Conservation (phyloP, 2,329 filamentous ascomycete genomes). For the Fusarium virguliforme region DNA sequence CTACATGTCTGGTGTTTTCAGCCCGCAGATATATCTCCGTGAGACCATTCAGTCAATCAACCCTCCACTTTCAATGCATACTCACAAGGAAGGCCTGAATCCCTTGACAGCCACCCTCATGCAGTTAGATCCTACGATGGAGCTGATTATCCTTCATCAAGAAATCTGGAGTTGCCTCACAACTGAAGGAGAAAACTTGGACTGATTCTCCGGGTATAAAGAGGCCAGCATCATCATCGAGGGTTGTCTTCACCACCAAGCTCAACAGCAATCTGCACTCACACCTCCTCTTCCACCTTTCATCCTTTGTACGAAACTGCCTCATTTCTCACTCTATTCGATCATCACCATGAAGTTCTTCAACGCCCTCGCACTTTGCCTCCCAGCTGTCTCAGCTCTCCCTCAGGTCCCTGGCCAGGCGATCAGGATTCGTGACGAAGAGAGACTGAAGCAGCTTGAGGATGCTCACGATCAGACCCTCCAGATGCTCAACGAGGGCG, state of each 20-base stretch:
- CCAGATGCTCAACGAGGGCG: neutral
- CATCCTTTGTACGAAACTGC: neutral
- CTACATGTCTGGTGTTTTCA: neutral
- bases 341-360: conserved; percentile 14
- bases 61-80: conserved; percentile 6
- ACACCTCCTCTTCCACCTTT: neutral
- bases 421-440: conserved; percentile 14
- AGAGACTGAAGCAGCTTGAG: conserved; percentile 5
- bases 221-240: neutral
- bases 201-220: neutral
- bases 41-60: conserved; percentile 7
- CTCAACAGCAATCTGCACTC: neutral
- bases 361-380: conserved; percentile 7
- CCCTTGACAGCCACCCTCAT: neutral
- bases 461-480: conserved; percentile 4
- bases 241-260: neutral
- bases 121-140: conserved; percentile 10
- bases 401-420: conserved; percentile 5
- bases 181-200: neutral
- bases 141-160: conserved; percentile 6
- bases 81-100: neutral
- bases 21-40: conserved; percentile 12
- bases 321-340: neutral
- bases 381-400: conserved; percentile 8
- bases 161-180: neutral